Conservation (phyloP, 1,139 yeast genomes). For the Yamadazyma kanchanaburiensis region DNA sequence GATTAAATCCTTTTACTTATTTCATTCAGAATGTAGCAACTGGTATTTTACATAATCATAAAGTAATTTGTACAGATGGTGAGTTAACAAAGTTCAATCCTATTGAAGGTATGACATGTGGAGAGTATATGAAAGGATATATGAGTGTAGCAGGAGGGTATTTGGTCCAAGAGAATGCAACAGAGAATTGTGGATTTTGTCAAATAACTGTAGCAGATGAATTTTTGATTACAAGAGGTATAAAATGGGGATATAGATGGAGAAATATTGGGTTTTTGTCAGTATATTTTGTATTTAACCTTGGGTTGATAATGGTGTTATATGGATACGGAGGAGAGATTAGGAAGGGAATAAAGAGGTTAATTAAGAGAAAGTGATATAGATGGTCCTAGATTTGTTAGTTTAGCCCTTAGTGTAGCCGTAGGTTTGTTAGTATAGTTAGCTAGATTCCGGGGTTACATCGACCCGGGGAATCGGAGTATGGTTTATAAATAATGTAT, state of each 20-base stretch:
- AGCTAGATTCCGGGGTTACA: no score
- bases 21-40: conserved; percentile 34
- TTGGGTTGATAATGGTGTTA: conserved; percentile 13
- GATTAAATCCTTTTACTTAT: conserved; percentile 66
- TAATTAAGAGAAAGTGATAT: no score
- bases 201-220: conserved; percentile 44
- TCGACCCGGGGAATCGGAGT: no score
- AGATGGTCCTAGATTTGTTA: no score
- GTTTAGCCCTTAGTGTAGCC: no score
- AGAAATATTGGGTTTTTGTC: conserved; percentile 62
- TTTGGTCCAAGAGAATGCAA: conserved; percentile 35
- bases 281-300: conserved; percentile 54
- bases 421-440: no score
- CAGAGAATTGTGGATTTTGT: conserved; percentile 54
- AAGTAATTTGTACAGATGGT: conserved; percentile 21
- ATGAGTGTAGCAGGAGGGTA: conserved; percentile 53
- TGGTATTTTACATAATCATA: conserved; percentile 32
- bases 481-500: no score
- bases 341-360: no score
- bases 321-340: conserved; percentile 1
- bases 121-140: conserved; percentile 44
- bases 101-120: conserved; percentile 54
- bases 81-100: conserved; percentile 26
- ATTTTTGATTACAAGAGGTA: conserved; percentile 42
- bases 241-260: conserved; percentile 51